Base-by-base conservation (phyloP, 306 rosid species). In the Lotus japonicus region DNA sequence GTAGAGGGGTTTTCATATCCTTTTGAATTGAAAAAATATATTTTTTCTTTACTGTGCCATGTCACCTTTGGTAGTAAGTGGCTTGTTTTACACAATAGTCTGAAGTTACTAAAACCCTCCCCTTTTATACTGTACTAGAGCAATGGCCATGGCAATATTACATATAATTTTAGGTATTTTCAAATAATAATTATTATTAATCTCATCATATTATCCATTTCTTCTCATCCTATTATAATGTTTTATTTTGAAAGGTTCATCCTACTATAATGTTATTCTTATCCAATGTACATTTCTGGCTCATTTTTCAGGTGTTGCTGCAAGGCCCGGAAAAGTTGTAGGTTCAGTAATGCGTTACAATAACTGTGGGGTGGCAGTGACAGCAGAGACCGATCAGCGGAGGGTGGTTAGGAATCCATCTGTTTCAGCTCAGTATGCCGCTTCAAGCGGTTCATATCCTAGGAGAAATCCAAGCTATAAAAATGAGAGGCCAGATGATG, bases 291-390 rank as follows among this genome's bases (percentile, higher is more conserved):
- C 43, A 26, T 60, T 55, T 21, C 2, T 21, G 26, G 26, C 26
- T 21, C 26, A 21, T 3, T 21, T 21, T 21, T 56, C 82, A 86
- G 96, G 91, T 41, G 85, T 79, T 81, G 96, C 88, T 57, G 99
- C 97, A 41, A 87, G 92, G 84, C 97, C 97, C 0, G 97, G 99
- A 11, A 95, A 90, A 77, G 97, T 91, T 70, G 88, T 88, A 21
- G 87, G 97, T 39, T 78, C 97, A 1, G 96, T 82, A 46, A 79
- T 91, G 81, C 89, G 88, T 46, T 85, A 91, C 84, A 94, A 86
- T 74, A 86, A 84, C 76, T 75, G 87, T 11, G 99, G 96, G 46
- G 87, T 75, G 53, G 89, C 84, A 36, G 83, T 84, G 39, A 79
- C 87, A 4, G 74, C 88, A 3, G 99, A 95, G 80, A 79, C 84